Base-by-base conservation (phyloP, 345 rosid species). In the Carallia pectinifolia region DNA sequence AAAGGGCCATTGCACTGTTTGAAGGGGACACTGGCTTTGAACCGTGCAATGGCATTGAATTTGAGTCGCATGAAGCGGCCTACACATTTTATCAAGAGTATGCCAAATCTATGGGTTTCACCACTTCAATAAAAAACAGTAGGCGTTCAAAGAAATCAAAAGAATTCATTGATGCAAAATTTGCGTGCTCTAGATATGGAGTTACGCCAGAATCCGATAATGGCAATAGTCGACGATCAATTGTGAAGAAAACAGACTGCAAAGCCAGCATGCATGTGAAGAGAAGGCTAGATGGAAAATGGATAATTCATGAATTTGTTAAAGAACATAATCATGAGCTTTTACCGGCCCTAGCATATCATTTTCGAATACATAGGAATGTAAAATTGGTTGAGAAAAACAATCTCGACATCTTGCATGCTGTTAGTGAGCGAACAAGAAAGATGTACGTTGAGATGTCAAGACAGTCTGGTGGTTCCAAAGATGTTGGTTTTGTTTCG, bases 241-340 rank as follows among this genome's bases (percentile, higher is more conserved):
- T 74, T 63, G 78, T 76, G 63, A 80, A 69, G 69, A 80, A 80
- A 48, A 76, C 78, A n/a, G 81, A 80, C 53, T 80, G 83, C 68
- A 80, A 76, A 61, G 83, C 83, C 18, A 80, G 83, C 62, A 80
- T 80, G 83, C 83, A 80, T 62, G 81, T 80, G 58, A 80, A 80
- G 67, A 76, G 83, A 59, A 76, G 71, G 38, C 23, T 71, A 27
- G 81, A 76, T 73, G 81, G 78, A 50, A 80, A 76, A 59, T 80
- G 83, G 83, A 70, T 77, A 53, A 80, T 76, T 54, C 83, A 80
- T 76, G 80, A 76, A 58, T 80, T 73, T 75, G 65, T 75, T 19
- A 74, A 74, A 61, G 78, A 74, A 59, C 78, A 74, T 56, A 74
- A 74, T 65, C 83, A 80, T 50, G 83, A 80, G 71, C 83, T 76